Conservation (phyloP, 345 rosid genomes). For the Arabis alpina region DNA sequence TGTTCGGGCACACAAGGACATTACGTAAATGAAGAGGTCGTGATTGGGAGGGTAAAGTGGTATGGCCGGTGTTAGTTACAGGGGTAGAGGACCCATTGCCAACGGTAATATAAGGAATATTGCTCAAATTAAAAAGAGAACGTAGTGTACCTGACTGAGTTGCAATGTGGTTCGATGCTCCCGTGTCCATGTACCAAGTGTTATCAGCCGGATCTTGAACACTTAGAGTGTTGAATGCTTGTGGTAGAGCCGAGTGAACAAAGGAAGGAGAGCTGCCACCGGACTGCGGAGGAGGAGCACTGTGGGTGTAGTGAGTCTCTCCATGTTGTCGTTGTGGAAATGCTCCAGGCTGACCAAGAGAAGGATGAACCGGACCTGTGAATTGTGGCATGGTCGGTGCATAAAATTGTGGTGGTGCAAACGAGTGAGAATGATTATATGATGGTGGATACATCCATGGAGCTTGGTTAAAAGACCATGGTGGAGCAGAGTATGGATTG, state of each 20-base stretch:
- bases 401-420: too few relatives aligned
- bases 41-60: not conserved
- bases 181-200: not conserved
- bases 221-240: not conserved
- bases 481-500: too few relatives aligned
- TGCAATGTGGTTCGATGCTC: not conserved
- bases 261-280: too few relatives aligned
- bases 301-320: too few relatives aligned
- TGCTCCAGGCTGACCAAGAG: too few relatives aligned
- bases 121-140: not conserved
- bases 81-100: not conserved
- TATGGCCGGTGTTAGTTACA: not conserved
- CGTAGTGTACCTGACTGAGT: not conserved
- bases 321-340: too few relatives aligned
- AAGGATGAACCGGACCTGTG: too few relatives aligned
- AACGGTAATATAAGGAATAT: not conserved
- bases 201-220: not conserved
- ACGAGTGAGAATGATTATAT: too few relatives aligned
- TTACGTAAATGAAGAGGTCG: not conserved
- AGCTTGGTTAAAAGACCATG: too few relatives aligned
- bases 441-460: too few relatives aligned
- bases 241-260: not conserved
- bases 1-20: not conserved
- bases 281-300: too few relatives aligned
- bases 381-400: too few relatives aligned